phyloP scores from a whole-genome alignment of 129 eudicot genomes.

The Daucus carota region DNA sequence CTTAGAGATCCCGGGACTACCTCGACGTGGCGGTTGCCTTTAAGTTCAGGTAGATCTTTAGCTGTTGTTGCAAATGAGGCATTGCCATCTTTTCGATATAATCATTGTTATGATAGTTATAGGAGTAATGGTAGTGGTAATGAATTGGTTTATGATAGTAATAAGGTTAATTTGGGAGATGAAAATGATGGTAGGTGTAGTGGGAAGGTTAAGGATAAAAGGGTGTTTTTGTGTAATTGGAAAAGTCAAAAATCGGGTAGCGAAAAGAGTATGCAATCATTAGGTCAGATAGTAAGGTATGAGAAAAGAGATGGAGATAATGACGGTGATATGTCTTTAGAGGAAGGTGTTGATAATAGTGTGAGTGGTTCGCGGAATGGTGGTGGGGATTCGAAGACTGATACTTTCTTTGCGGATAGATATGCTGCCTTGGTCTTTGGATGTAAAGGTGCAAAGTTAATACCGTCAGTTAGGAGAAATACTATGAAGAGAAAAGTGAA shows the following conservation, averaged over 20 bases:
- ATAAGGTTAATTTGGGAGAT: slow-evolving; percentile 1
- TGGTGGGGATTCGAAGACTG: slow-evolving; percentile 51
- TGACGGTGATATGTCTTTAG: slow-evolving; percentile 29
- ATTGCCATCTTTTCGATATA: slow-evolving; percentile 25
- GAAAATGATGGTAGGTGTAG: slow-evolving; percentile 15
- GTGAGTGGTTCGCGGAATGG: slow-evolving; percentile 47
- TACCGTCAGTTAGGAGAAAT: slow-evolving; percentile 41
- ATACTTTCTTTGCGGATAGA: slow-evolving; percentile 35
- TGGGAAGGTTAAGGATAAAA: slow-evolving; percentile 31
- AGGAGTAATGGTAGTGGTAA: slow-evolving; percentile 12
- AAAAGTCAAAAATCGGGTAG: slow-evolving; percentile 66
- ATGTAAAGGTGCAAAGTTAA: slow-evolving; percentile 31
- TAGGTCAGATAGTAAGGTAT: slow-evolving; percentile 8
- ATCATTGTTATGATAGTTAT: slow-evolving; percentile 10
- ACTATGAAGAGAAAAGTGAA: slow-evolving; percentile 43
- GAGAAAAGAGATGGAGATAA: slow-evolving; percentile 17
- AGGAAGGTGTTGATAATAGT: slow-evolving; percentile 59
- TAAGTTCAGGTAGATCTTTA: slow-evolving; percentile 59
- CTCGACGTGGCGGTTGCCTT: slow-evolving; percentile 76
- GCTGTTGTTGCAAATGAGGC: slow-evolving; percentile 27
- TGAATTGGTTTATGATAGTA: not conserved
- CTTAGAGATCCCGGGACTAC: slow-evolving; percentile 85
- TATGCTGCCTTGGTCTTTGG: slow-evolving; percentile 33
- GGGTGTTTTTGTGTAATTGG: slow-evolving; percentile 83
- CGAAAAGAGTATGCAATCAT: slow-evolving; percentile 42